A percentile compares a stretch with the other conserved stretches of the same genome.
Conservation (phyloP, 208 protist genomes). For the Angomonas ambiguus region DNA sequence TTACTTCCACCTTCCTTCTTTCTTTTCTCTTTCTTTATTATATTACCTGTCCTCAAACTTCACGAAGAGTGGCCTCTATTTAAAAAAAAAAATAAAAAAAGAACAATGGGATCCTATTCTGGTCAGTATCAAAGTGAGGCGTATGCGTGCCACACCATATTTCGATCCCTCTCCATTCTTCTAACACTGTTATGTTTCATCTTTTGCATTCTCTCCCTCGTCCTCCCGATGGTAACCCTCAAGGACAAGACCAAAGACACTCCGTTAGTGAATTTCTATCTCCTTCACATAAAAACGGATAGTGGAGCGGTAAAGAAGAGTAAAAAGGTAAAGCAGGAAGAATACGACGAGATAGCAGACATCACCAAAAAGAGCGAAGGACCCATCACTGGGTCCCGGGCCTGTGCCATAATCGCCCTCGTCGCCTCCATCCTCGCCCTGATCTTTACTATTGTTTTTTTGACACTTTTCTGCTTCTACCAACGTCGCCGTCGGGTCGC, state of each 20-base stretch:
- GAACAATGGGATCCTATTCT: too few relatives aligned
- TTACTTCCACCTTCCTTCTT: slow-evolving; percentile 7
- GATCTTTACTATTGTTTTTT: neutral
- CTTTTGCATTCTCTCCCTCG: too few relatives aligned
- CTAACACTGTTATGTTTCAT: too few relatives aligned
- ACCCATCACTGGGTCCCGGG: neutral
- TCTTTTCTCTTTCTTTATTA: too few relatives aligned
- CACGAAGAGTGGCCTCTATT: too few relatives aligned
- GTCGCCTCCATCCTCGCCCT: neutral
- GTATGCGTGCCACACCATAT: too few relatives aligned
- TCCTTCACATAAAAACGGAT: neutral
- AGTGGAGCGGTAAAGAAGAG: neutral
- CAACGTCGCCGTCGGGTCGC: neutral
- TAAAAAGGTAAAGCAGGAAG: neutral
- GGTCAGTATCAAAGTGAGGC: neutral
- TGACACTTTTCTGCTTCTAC: neutral
- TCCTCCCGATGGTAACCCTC: too few relatives aligned
- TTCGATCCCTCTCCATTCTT: too few relatives aligned
- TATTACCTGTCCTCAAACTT: too few relatives aligned
- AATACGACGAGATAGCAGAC: neutral
- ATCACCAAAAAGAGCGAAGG: neutral
- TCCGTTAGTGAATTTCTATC: neutral
- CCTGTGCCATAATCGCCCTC: neutral
- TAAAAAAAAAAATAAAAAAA: too few relatives aligned
- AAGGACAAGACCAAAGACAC: neutral